Conservation (phyloP, 176 grass and related monocot species). For the Carex scoparia region DNA sequence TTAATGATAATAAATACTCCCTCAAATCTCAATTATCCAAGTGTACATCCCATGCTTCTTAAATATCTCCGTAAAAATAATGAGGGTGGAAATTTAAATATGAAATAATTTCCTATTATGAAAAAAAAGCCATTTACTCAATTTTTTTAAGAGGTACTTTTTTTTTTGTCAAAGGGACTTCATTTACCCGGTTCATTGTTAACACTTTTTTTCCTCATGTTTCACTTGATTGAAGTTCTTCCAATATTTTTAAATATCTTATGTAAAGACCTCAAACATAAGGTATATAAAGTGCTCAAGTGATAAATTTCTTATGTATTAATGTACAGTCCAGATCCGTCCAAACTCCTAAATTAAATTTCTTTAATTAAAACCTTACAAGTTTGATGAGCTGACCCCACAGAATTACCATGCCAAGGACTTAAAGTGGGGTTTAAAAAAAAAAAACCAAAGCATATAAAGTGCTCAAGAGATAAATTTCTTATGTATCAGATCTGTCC, state of each 20-base stretch:
- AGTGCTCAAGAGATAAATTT: too few relatives aligned
- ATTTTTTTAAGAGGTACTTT: background rate
- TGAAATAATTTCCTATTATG: background rate
- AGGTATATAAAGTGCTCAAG: background rate
- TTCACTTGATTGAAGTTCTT: too few relatives aligned
- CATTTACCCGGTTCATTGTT: background rate
- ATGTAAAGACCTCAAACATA: background rate
- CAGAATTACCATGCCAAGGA: slow-evolving; percentile 1
- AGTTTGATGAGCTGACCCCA: background rate
- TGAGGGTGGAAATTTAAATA: background rate
- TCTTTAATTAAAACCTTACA: background rate
- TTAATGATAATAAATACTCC: background rate
- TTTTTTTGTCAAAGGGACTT: background rate
- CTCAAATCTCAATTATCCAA: too few relatives aligned
- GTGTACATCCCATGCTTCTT: background rate
- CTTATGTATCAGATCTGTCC: background rate
- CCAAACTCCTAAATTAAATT: background rate
- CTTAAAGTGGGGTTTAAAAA: background rate
- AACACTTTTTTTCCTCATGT: background rate
- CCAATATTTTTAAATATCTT: background rate
- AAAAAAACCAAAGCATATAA: background rate
- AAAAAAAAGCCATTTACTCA: background rate
- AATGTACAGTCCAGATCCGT: background rate
- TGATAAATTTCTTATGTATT: background rate
- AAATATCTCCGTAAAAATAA: background rate